These are phyloP conservation scores for Suillus luteus DNA, from an alignment of 768 basidiomycete species.

Conservation along the genomic window DNA sequence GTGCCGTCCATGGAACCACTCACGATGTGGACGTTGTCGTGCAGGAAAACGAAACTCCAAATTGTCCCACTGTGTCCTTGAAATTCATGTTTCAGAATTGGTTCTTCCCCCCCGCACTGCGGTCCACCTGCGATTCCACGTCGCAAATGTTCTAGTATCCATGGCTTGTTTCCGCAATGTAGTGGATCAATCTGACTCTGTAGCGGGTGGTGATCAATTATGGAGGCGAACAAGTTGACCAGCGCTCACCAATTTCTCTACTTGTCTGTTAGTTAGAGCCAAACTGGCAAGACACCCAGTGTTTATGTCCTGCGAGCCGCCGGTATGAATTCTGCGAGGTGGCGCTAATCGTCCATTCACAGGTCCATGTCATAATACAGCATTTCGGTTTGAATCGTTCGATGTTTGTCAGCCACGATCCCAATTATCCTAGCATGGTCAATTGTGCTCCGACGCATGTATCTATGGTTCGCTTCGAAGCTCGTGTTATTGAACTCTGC, in stretches of 20 bases:
- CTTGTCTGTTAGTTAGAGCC: no score
- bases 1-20: not conserved
- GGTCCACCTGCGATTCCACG: not conserved
- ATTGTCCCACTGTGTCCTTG: not conserved
- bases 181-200: not conserved
- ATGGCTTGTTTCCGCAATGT: not conserved
- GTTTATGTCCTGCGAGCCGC: not conserved
- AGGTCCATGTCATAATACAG: not conserved
- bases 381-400: not conserved
- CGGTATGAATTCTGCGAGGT: not conserved
- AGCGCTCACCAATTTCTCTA: not conserved
- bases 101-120: not conserved
- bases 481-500: no score
- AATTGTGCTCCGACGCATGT: no score
- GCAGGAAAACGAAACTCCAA: not conserved
- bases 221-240: no score
- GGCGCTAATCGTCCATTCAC: not conserved
- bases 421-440: not conserved
- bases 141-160: not conserved
- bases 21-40: not conserved
- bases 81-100: not conserved
- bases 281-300: not conserved
- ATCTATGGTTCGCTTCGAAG: no score
- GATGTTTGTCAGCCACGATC: not conserved
- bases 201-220: not conserved